These are phyloP conservation scores for Mycena amicta DNA, from an alignment of 768 basidiomycete genomes.

Conservation along the genomic window DNA sequence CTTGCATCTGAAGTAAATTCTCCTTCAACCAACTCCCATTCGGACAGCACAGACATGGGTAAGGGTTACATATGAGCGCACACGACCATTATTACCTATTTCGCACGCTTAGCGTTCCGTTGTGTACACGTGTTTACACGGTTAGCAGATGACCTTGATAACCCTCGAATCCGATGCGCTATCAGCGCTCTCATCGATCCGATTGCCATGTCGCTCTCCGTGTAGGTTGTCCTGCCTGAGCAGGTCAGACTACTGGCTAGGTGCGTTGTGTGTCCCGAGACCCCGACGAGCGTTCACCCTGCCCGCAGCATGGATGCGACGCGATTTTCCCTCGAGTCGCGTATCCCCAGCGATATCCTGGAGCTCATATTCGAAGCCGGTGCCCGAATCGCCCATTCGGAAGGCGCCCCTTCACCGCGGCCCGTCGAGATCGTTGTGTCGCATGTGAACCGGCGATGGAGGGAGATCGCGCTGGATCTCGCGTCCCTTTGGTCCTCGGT, in stretches of 20 bases:
- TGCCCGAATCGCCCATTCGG: slow-evolving; percentile 4
- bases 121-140: neutral
- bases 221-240: slow-evolving; percentile 12
- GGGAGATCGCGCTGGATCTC: slow-evolving; percentile 13
- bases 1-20: no score
- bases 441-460: slow-evolving; percentile 18
- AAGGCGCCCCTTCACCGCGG: neutral
- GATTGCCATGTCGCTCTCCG: slow-evolving; percentile 12
- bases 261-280: neutral
- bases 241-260: slow-evolving; percentile 13
- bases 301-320: slow-evolving; percentile 7
- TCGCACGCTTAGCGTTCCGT: neutral
- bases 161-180: slow-evolving; percentile 1
- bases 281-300: neutral
- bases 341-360: slow-evolving; percentile 18
- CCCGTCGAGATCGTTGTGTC: slow-evolving; percentile 18
- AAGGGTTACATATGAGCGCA: no score
- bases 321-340: slow-evolving; percentile 12
- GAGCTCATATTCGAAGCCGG: slow-evolving; percentile 21
- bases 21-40: no score
- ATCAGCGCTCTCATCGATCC: slow-evolving; percentile 14
- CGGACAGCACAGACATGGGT: no score
- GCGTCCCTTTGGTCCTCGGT: slow-evolving; percentile 20
- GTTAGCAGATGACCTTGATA: neutral
- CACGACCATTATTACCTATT: no score